phyloP scores from a whole-genome alignment of 78 protist genomes.

The slime mould (Dictyostelium discoideum) region dicty_2.7 NC_007090.3:2546501-2547000 shows the following conservation, averaged over 20 bases:
- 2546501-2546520: neutral
- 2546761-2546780: neutral
- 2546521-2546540: neutral
- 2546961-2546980: neutral
- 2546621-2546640: neutral
- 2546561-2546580: neutral
- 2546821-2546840: neutral
- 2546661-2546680: neutral
- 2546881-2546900: neutral
- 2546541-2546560: neutral
- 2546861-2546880: neutral
- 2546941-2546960: neutral
- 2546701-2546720: neutral
- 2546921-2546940: constrained; percentile 1
- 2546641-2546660: neutral
- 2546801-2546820: neutral
- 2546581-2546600: neutral
- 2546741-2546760: neutral
- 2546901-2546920: neutral
- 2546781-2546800: neutral
- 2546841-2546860: neutral
- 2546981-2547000: neutral
- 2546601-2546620: neutral
- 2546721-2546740: neutral
- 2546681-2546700: neutral